phyloP scores from a whole-genome alignment of 768 basidiomycete genomes.

The Tylopilus subfusipes region DNA sequence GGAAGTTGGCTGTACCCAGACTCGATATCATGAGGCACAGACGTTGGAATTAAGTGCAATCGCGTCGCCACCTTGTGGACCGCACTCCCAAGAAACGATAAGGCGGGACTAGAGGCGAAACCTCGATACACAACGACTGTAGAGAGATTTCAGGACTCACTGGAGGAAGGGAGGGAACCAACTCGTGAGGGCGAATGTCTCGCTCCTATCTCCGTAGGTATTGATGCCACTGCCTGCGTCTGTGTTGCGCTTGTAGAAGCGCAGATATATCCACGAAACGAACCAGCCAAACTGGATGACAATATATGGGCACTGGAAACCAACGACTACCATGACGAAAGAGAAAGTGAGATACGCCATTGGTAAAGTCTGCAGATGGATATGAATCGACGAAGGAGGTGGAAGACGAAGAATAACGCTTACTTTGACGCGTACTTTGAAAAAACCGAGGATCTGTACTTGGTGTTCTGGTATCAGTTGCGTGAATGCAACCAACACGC shows the following conservation, averaged over 20 bases:
- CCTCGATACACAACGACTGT: not conserved
- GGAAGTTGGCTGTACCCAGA: constrained; percentile 74
- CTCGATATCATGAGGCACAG: constrained; percentile 59
- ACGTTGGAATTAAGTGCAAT: constrained; percentile 71
- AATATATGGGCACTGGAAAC: constrained; percentile 87
- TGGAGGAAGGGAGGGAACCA: constrained; percentile 98
- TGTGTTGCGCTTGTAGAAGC: constrained; percentile 91
- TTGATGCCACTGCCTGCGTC: constrained; percentile 60
- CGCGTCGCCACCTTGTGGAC: constrained; percentile 64
- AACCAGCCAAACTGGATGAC: constrained; percentile 99
- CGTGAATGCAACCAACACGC: constrained; percentile 92
- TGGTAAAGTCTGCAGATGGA: constrained; percentile 67
- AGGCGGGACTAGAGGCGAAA: constrained; percentile 52
- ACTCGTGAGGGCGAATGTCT: constrained; percentile 90
- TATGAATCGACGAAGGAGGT: not conserved
- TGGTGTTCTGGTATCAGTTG: constrained; percentile 98
- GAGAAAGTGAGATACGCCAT: constrained; percentile 92
- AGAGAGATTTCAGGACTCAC: constrained; percentile 46
- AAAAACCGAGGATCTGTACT: constrained; percentile 82
- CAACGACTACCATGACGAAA: constrained; percentile 76
- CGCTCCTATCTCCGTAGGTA: constrained; percentile 91
- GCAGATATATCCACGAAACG: constrained; percentile 89
- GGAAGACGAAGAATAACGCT: constrained; percentile 8
- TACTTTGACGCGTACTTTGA: constrained; percentile 90
- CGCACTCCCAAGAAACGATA: constrained; percentile 62